A percentile compares a stretch with the other conserved stretches of the same genome.
These are phyloP conservation scores for Phytophthora meadii DNA, from an alignment of 352 stramenopile species.

Conservation along the genomic window DNA sequence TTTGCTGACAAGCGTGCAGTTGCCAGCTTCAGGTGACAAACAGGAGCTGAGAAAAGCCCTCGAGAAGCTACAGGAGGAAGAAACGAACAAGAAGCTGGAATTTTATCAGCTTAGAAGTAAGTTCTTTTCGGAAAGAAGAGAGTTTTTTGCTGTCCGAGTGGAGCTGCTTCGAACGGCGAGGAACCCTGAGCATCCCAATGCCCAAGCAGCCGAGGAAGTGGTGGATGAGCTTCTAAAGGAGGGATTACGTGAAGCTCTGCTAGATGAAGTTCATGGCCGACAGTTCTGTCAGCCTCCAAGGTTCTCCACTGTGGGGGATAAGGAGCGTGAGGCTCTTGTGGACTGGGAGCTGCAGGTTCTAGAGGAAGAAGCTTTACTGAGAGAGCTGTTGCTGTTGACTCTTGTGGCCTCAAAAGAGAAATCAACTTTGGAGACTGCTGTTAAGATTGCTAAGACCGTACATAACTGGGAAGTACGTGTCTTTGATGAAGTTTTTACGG, in stretches of 20 bases:
- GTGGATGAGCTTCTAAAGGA: slow-evolving; percentile 61
- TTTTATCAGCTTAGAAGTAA: slow-evolving; percentile 32
- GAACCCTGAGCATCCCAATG: slow-evolving; percentile 44
- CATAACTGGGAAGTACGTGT: slow-evolving; percentile 42
- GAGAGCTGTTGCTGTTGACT: slow-evolving; percentile 62
- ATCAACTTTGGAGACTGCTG: slow-evolving; percentile 33
- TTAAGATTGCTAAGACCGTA: slow-evolving; percentile 48
- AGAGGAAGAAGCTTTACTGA: slow-evolving; percentile 62
- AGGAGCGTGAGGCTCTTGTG: slow-evolving; percentile 40
- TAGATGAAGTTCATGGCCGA: slow-evolving; percentile 64
- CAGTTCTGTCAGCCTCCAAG: slow-evolving; percentile 41
- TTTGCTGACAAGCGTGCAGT: slow-evolving; percentile 34
- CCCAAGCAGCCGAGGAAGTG: slow-evolving; percentile 43
- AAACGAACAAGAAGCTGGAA: slow-evolving; percentile 24
- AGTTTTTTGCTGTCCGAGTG: slow-evolving; percentile 64
- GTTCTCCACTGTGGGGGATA: slow-evolving; percentile 41
- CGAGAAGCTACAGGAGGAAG: slow-evolving; percentile 17
- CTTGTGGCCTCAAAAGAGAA: slow-evolving; percentile 53
- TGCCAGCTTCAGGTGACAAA: slow-evolving; percentile 35
- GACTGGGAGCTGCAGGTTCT: slow-evolving; percentile 68
- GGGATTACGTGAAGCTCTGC: slow-evolving; percentile 58
- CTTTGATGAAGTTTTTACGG: slow-evolving; percentile 41
- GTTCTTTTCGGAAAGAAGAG: slow-evolving; percentile 51
- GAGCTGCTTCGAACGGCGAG: slow-evolving; percentile 56
- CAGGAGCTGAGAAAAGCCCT: slow-evolving; percentile 41